Base-by-base conservation (phyloP, 2,329 filamentous ascomycete genomes). In the Ascochyta clinopodiicola region DNA sequence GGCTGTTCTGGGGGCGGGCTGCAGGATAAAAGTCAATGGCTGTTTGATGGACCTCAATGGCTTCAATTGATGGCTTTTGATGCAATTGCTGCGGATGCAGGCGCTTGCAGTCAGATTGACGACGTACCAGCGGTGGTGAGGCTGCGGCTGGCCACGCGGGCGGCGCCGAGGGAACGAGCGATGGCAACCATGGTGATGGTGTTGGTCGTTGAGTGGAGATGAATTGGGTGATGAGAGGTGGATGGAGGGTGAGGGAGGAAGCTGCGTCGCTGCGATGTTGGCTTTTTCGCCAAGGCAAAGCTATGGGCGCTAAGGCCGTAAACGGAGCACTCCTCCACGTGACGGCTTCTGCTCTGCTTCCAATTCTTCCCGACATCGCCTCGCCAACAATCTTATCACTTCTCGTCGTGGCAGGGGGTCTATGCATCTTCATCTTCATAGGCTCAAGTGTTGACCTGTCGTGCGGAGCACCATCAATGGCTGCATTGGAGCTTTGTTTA, bases 121-220 rank as follows among this genome's bases (percentile, higher is more conserved):
- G 42, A 72, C 72, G 68, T 72, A 71, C 69, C 69, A 70, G 71
- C 70, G 64, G 70, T 69, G 70, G 72, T 70, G 69, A 73, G 65
- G 63, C 71, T 72, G 70, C 72, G 73, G 69, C 70, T 69, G 70
- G 71, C 73, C 70, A 75, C 68, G 61, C 73, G 72, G 71, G 73
- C 73, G 63, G 72, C 72, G 69, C 72, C 72, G 67, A 73, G 72
- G 59, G 72, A 74, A 59, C 72, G 69, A 59, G 73, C 73, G 59
- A 75, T 74, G 66, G 72, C 72, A 74, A 75, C 72, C 72, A 75
- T 75, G 64, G 66, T 75, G 71, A 67, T 59, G 67, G 67, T 70
- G 64, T 65, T 64, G 66, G 63, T 64, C 72, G 71, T 69, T 71
- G 71, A 75, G 72, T 75, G 74, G 70, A 67, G 67, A 75, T 74